A percentile compares a stretch with the other conserved stretches of the same genome.
Conservation (phyloP, 1,284 basidiomycete species). For the Takashimella koratensis region DNA sequence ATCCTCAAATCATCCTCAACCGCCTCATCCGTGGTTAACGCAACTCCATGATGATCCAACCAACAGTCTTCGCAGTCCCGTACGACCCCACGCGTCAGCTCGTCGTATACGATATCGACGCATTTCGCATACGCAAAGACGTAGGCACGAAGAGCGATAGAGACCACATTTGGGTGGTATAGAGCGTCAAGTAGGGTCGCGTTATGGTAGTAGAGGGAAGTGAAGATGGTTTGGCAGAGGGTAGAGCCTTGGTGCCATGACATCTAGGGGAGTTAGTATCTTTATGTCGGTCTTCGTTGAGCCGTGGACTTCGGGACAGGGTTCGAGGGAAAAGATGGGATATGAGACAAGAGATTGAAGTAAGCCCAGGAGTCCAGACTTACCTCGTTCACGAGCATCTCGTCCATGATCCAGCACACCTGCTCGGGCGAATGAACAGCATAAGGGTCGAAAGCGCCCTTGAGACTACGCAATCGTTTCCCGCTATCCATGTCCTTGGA, state of each 20-base stretch:
- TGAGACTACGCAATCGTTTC: constrained; percentile 35
- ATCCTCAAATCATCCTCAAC: constrained; percentile 58
- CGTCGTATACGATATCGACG: constrained; percentile 75
- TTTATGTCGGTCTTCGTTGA: no score
- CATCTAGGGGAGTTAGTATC: no score
- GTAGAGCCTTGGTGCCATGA: constrained; percentile 81
- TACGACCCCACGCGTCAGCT: constrained; percentile 60
- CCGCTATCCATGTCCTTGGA: constrained; percentile 78
- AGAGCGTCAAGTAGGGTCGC: constrained; percentile 27
- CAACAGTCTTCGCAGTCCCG: constrained; percentile 86
- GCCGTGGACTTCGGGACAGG: no score
- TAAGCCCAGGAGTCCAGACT: constrained; percentile 12
- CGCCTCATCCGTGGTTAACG: constrained; percentile 67
- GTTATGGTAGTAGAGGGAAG: constrained; percentile 70
- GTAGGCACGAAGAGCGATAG: constrained; percentile 65
- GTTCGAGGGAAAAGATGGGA: no score
- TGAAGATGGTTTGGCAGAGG: constrained; percentile 80
- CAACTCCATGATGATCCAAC: constrained; percentile 77
- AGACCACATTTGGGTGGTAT: constrained; percentile 60
- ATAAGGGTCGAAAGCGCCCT: constrained; percentile 61
- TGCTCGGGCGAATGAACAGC: constrained; percentile 65
- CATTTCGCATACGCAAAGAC: constrained; percentile 74
- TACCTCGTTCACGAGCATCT: constrained; percentile 75
- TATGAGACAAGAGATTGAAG: no score
- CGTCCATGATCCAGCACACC: constrained; percentile 81